phyloP scores from a whole-genome alignment of 768 basidiomycete species.

The Phylloporus rhodoxanthus region DNA sequence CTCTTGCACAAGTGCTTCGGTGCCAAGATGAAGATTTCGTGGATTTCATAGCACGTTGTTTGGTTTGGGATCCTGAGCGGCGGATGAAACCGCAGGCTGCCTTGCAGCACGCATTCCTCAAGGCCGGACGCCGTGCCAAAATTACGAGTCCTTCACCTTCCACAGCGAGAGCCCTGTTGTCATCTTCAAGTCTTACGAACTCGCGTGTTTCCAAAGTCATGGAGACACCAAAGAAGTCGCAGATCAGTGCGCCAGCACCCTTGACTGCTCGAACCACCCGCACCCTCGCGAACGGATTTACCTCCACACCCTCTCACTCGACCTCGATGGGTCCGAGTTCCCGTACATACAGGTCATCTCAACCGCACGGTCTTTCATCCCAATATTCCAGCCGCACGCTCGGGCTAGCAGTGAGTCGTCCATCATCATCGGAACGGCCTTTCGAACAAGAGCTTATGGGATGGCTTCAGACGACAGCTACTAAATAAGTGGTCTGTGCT shows the following conservation, averaged over 20 bases:
- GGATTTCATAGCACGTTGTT: constrained; percentile 94
- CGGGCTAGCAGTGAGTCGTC: constrained; percentile 59
- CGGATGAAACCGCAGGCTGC: constrained; percentile 92
- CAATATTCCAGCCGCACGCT: constrained; percentile 73
- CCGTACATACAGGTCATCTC: constrained; percentile 62
- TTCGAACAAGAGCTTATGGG: constrained; percentile 34
- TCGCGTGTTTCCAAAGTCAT: constrained; percentile 50
- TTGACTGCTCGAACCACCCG: constrained; percentile 72
- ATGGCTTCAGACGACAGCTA: constrained; percentile 33
- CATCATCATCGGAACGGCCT: constrained; percentile 31
- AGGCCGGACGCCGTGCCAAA: constrained; percentile 56
- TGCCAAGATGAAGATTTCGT: constrained; percentile 94
- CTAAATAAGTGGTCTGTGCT: constrained; percentile 23
- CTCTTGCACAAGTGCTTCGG: constrained; percentile 80
- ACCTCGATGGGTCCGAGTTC: constrained; percentile 56
- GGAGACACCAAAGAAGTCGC: constrained; percentile 81
- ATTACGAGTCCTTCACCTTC: constrained; percentile 37
- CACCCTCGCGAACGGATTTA: constrained; percentile 42
- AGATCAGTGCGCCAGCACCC: constrained; percentile 85
- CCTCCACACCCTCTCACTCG: constrained; percentile 56
- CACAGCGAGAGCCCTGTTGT: constrained; percentile 50
- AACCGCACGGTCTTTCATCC: constrained; percentile 63
- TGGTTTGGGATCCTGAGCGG: constrained; percentile 97
- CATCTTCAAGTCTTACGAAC: constrained; percentile 49
- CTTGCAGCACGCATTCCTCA: constrained; percentile 84